Percentiles rank a stretch among this genome's conserved stretches.
Conservation (phyloP, 306 rosid genomes). For the Rosa persica region DNA sequence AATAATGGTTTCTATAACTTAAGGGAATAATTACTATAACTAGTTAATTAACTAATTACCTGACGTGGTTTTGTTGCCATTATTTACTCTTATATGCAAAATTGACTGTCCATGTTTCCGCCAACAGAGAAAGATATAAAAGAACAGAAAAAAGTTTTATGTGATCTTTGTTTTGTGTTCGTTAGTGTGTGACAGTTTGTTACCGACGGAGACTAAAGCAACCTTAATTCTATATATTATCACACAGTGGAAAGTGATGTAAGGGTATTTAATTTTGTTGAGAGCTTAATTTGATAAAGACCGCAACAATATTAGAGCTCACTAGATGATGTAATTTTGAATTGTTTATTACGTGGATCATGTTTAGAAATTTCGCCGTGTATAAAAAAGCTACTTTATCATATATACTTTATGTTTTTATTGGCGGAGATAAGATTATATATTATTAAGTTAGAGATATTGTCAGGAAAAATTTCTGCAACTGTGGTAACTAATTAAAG, state of each 20-base stretch:
- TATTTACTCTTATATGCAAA: neutral
- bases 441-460: neutral
- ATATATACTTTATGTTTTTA: neutral
- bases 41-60: neutral
- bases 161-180: neutral
- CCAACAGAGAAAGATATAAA: neutral
- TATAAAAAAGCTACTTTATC: too few relatives aligned
- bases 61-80: neutral
- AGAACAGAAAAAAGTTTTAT: too few relatives aligned
- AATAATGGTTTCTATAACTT: neutral
- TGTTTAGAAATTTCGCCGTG: neutral
- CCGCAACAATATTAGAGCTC: neutral
- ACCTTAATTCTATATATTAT: neutral
- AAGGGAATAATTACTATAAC: neutral
- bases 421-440: neutral
- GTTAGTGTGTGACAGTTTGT: slow-evolving; percentile 3
- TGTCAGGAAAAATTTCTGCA: too few relatives aligned
- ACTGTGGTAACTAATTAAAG: too few relatives aligned
- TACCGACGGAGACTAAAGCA: neutral
- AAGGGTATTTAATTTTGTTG: neutral
- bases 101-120: neutral
- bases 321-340: neutral
- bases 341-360: neutral
- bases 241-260: neutral
- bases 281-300: neutral